Conservation (phyloP, 1,284 basidiomycete species). For the Irpex sp. region DNA sequence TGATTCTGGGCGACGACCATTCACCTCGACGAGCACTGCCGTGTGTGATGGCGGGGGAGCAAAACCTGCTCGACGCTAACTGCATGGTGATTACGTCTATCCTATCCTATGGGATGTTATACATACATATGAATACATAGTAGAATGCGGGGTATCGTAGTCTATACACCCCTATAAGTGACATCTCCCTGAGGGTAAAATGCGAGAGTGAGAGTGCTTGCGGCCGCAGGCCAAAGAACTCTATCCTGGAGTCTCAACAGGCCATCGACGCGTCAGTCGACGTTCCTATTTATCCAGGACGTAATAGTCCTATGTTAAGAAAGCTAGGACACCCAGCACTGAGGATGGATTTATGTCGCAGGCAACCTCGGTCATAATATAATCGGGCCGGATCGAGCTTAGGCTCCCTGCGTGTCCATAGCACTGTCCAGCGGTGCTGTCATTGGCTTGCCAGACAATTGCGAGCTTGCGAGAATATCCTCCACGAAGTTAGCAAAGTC, state of each 20-base stretch:
- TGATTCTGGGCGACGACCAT: too few species aligned
- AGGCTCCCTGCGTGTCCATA: not conserved
- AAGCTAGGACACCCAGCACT: too few species aligned
- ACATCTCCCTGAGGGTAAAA: not conserved
- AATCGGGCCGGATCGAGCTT: not conserved
- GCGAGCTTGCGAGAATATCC: slow-evolving; percentile 15
- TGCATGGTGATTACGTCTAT: too few species aligned
- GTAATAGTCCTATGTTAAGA: too few species aligned
- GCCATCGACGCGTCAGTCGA: too few species aligned
- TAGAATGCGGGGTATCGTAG: not conserved
- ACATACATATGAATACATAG: slow-evolving; percentile 1
- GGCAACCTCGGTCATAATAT: not conserved
- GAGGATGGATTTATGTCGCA: too few species aligned
- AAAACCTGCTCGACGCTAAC: not conserved
- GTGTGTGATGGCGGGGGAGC: not conserved
- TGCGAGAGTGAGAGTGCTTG: not conserved
- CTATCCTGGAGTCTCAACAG: too few species aligned
- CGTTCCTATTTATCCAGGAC: too few species aligned
- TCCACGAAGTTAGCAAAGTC: slow-evolving; percentile 25
- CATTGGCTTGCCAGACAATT: not conserved
- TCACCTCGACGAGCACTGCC: not conserved
- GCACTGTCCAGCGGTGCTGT: not conserved
- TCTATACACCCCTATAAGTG: not conserved
- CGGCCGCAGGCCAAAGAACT: not conserved
- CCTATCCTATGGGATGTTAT: not conserved